Evolutionary conservation across 176 grass and related monocot genomes (phyloP).

Genomic region (Oryza glumipatula): DNA sequence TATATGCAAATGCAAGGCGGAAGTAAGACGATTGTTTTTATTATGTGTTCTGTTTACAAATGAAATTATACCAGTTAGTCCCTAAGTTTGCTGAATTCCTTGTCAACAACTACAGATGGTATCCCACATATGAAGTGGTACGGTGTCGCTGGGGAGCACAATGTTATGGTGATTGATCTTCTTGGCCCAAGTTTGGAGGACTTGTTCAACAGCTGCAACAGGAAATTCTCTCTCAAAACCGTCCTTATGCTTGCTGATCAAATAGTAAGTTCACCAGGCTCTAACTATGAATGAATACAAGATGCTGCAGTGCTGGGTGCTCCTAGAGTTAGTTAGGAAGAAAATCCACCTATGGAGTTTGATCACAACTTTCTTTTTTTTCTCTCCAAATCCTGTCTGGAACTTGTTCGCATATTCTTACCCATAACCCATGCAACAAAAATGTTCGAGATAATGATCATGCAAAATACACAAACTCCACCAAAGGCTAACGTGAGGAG

Average conservation of each 20-base stretch:
- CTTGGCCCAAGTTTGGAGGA: constrained; percentile 94
- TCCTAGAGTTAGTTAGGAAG: too few relatives aligned
- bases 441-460: not conserved
- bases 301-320: not conserved
- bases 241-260: constrained; percentile 98
- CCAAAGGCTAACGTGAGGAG: not conserved
- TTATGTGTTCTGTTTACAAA: not conserved
- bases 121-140: constrained; percentile 95
- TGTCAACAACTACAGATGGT: constrained; percentile 52
- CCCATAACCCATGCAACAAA: not conserved
- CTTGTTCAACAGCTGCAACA: constrained; percentile 87
- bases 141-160: constrained; percentile 79
- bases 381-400: not conserved
- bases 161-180: constrained; percentile 93
- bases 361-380: not conserved
- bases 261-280: constrained; percentile 54
- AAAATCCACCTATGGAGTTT: constrained; percentile 2
- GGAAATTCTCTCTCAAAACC: constrained; percentile 85
- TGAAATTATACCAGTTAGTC: constrained; percentile 7
- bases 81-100: not conserved
- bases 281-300: not conserved
- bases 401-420: not conserved
- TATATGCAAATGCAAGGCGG: constrained; percentile 93
- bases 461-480: not conserved
- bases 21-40: constrained; percentile 57